Conservation (phyloP, 202 grass and related monocot species). For the Tripidium arundinaceum region DNA sequence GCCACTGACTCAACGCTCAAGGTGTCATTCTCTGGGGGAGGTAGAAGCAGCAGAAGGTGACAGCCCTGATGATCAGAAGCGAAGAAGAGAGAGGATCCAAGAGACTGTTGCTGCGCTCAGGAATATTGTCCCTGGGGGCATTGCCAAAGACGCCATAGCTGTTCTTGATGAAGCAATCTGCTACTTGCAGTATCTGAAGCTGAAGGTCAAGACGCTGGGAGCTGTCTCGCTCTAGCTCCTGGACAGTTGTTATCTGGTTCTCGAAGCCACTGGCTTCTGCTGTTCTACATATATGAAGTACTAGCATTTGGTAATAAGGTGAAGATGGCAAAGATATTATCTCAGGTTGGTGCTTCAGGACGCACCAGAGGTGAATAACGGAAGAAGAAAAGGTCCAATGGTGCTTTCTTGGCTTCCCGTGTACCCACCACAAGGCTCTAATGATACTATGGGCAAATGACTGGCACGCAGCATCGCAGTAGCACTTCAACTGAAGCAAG, state of each 20-base stretch:
- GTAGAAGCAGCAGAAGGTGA: constrained; percentile 41
- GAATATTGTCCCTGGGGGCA: constrained; percentile 76
- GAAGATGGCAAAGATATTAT: background rate
- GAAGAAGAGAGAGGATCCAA: constrained; percentile 76
- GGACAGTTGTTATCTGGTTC: no score
- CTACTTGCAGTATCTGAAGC: constrained; percentile 85
- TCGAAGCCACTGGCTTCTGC: background rate
- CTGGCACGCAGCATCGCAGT: background rate
- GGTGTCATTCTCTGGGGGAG: constrained; percentile 35
- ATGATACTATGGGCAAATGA: constrained; percentile 27
- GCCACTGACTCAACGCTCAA: constrained; percentile 45
- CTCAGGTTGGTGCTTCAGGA: background rate
- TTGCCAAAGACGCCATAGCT: constrained; percentile 64
- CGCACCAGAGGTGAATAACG: no score
- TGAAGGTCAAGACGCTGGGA: constrained; percentile 79
- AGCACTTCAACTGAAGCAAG: background rate
- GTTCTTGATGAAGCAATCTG: constrained; percentile 88
- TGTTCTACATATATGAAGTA: constrained; percentile 1
- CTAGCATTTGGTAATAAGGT: constrained; percentile 16
- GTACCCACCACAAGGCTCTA: background rate
- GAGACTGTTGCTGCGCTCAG: constrained; percentile 73
- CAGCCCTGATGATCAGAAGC: constrained; percentile 37
- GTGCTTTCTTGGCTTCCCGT: background rate
- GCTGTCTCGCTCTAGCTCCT: constrained; percentile 46
- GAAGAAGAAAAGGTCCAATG: background rate